Conservation (phyloP, 208 protist genomes). For the Crithidia bombi region DNA sequence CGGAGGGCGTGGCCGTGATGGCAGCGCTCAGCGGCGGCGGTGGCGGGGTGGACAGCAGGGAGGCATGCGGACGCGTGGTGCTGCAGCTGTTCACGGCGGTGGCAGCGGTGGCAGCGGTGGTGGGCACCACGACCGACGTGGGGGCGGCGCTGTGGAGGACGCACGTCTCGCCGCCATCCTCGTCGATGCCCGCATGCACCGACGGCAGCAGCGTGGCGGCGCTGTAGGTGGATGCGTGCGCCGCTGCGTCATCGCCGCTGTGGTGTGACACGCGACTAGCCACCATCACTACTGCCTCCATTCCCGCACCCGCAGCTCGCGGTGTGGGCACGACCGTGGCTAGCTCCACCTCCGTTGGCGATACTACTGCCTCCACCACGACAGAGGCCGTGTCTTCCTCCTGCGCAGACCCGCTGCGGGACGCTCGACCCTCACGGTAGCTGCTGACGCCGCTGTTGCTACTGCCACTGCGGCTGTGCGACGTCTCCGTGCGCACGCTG, state of each 20-base stretch:
- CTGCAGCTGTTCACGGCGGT: background rate
- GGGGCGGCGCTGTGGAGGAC: background rate
- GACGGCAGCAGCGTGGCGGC: background rate
- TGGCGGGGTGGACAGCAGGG: background rate
- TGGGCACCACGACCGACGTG: background rate
- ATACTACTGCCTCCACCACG: background rate
- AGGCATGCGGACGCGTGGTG: background rate
- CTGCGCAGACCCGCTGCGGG: background rate
- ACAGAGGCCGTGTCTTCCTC: slow-evolving; percentile 7
- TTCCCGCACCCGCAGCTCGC: background rate
- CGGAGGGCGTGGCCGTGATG: background rate
- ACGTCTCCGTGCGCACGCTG: background rate
- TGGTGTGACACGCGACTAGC: too few relatives aligned
- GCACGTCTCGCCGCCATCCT: background rate
- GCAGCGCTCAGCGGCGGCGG: background rate
- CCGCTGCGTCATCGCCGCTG: slow-evolving; percentile 5
- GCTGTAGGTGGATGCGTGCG: background rate
- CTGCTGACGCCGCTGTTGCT: background rate
- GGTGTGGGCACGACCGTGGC: background rate
- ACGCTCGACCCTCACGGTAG: background rate
- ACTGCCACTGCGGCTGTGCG: slow-evolving; percentile 6
- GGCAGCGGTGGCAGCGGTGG: background rate
- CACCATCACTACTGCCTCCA: background rate
- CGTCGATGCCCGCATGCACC: background rate
- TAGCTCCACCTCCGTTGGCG: slow-evolving; percentile 5